Base-by-base conservation (phyloP, 768 basidiomycete genomes). In the Dendrothele bispora region DNA sequence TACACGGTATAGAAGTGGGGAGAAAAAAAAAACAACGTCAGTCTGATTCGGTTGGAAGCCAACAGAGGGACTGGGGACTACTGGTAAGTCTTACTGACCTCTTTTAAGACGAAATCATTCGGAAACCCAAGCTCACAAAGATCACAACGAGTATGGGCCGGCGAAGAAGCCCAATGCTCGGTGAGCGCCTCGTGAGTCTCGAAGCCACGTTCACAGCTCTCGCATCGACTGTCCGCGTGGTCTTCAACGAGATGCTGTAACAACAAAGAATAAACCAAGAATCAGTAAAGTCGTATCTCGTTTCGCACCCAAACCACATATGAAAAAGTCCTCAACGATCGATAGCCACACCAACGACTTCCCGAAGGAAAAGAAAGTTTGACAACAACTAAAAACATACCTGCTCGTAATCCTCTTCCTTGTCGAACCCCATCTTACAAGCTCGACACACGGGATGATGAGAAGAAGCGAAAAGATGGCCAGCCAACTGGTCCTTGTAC, bases 81-180 rank as follows among this genome's bases (percentile, higher is more conserved):
- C n/a, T n/a, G n/a, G n/a, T n/a, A n/a, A n/a, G n/a, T n/a, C n/a
- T n/a, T n/a, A 27, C 21, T 35, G 10, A 47, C 46, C 35, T 47
- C 38, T 2, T 47, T 2, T 15, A 2, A 39, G 15, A 29, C 5
- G 7, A 21, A 14, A 15, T 21, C 7, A 17, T 47, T 30, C 17
- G 21, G 7, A 15, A 39, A 47, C 3, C 46, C 46, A 29, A 29
- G 35, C 8, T 28, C 37, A 22, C 46, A 47, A 12, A 10, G 20
- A 4, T 10, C 1, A 27, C 46, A 47, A 26, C 14, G 26, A 15
- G 46, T 36, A n/a, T 47, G 46, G 27, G 27, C 37, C 14, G 21
- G 18, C 24, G 46, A 47, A 10, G 37, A 36, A 15, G 37, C 25
- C 22, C 28, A 47, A 21, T 47, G 46, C 21, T 47, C 46, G 7